Evolutionary conservation across 1,284 basidiomycete genomes (phyloP), one percentile per base, ranked within the genome.

Genomic region (Xanthoconium separans): DNA sequence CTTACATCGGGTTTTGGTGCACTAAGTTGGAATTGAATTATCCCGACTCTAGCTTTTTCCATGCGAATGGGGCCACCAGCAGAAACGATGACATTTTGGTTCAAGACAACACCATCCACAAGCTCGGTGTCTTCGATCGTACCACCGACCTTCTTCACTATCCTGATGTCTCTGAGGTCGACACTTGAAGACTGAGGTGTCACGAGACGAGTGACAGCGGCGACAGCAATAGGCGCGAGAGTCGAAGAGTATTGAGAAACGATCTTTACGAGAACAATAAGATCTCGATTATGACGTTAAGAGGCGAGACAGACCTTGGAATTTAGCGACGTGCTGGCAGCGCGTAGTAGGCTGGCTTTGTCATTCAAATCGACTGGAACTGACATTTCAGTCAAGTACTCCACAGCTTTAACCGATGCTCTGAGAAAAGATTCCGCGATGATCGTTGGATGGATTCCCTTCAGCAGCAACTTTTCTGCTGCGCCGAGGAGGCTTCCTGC

Each of bases 121-220:
- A 99, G 83, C 68, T 98, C 94, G 1, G 97, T 99, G 73, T 99
- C 97, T 72, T 99, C 97, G 59, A 99, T 99, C 3, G 97, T 99
- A 44, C 97, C 97, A 39, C 97, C 97, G 49, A 99, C 94, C 74
- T 98, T 99, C 77, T 98, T 99, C 53, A 99, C 95, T 59, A 99
- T 82, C 47, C 97, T 87, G 68, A 99, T 91, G 72, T 99, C 96
- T 56, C 95, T 83, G 41, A 99, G 84, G 75, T 99, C 97, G 47
- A 99, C 96, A 65, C 94, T 97, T 4, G 91, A 89, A 10, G 93
- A 94, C 11, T 89, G 88, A 3, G 91, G 80, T 0, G 91, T 90
- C 41, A 91, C 87, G 40, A 98, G 82, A 54, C 93, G 89, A 30
- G 89, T 93, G 43, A 99, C 97, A n/a, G 96, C 95, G 54, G 88